These are phyloP conservation scores for Grosmannia penicillata DNA, from an alignment of 2,329 filamentous ascomycete species.

Conservation along the genomic window DNA sequence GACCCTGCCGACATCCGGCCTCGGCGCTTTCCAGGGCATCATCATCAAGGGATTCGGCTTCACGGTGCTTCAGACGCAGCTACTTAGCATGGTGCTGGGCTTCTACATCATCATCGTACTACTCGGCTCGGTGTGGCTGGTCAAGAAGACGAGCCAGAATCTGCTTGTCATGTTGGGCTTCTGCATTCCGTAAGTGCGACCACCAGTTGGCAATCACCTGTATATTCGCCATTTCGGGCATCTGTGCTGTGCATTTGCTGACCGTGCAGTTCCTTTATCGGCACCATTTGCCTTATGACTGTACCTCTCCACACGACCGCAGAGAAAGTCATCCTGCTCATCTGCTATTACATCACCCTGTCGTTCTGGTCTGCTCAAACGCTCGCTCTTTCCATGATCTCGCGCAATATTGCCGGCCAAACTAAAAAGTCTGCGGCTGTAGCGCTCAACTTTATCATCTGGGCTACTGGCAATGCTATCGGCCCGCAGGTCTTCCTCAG, in stretches of 20 bases:
- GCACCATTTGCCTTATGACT: constrained; percentile 59
- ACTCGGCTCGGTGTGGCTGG: constrained; percentile 47
- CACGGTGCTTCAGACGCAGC: constrained; percentile 49
- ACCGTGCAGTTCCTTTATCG: constrained; percentile 45
- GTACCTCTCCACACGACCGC: constrained; percentile 41
- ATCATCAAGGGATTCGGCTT: constrained; percentile 61
- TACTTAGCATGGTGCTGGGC: constrained; percentile 62
- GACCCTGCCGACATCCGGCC: constrained; percentile 56
- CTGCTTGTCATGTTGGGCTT: constrained; percentile 50
- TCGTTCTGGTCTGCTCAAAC: constrained; percentile 67
- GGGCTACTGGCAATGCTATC: constrained; percentile 29
- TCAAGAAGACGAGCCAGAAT: constrained; percentile 56
- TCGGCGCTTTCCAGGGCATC: constrained; percentile 60
- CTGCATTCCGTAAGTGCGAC: constrained; percentile 47
- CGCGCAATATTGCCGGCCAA: constrained; percentile 55
- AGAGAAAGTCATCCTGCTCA: constrained; percentile 51
- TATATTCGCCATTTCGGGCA: neutral
- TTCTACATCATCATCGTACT: constrained; percentile 60
- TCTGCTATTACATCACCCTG: constrained; percentile 60
- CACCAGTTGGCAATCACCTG: no score
- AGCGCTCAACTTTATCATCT: constrained; percentile 55
- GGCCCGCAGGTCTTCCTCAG: constrained; percentile 50
- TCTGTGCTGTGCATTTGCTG: neutral
- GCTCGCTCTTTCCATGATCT: constrained; percentile 50
- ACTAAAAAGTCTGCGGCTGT: constrained; percentile 59